A percentile compares a stretch with the other conserved stretches of the same genome.
Conservation (phyloP, 306 rosid genomes). For the Dicorynia guianensis region DNA sequence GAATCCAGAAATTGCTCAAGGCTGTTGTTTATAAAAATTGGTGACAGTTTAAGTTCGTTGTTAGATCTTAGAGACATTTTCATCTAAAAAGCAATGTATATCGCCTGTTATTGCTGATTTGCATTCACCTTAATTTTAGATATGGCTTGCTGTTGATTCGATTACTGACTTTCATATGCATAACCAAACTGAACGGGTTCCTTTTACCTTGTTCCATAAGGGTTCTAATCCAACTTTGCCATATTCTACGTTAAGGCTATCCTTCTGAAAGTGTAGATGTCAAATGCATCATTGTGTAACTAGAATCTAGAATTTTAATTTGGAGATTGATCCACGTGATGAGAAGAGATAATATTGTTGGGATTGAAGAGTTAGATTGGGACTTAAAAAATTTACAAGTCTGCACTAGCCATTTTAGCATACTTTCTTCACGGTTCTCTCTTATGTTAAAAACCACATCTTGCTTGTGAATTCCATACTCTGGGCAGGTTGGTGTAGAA, state of each 20-base stretch:
- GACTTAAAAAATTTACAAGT: slow-evolving; percentile 4
- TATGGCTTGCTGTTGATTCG: neutral
- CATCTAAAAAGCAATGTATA: neutral
- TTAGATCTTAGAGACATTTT: neutral
- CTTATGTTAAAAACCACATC: neutral
- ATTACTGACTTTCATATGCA: neutral
- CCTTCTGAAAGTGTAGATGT: neutral
- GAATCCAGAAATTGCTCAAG: neutral
- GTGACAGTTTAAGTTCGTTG: neutral
- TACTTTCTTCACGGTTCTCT: neutral
- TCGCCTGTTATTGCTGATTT: neutral
- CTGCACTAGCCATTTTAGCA: neutral
- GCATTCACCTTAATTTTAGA: slow-evolving; percentile 2
- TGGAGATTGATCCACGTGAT: neutral
- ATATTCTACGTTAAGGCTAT: neutral
- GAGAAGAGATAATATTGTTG: neutral
- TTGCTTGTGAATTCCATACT: slow-evolving; percentile 1
- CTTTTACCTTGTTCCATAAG: neutral
- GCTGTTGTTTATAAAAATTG: neutral
- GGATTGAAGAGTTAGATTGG: neutral
- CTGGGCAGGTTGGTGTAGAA: neutral
- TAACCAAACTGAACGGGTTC: neutral
- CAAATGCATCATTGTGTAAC: neutral
- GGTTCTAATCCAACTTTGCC: neutral
- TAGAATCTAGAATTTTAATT: neutral